Percentiles rank a stretch among this genome's conserved stretches.
phyloP scores from a whole-genome alignment of 306 rosid genomes.

The Fagus crenata region DNA sequence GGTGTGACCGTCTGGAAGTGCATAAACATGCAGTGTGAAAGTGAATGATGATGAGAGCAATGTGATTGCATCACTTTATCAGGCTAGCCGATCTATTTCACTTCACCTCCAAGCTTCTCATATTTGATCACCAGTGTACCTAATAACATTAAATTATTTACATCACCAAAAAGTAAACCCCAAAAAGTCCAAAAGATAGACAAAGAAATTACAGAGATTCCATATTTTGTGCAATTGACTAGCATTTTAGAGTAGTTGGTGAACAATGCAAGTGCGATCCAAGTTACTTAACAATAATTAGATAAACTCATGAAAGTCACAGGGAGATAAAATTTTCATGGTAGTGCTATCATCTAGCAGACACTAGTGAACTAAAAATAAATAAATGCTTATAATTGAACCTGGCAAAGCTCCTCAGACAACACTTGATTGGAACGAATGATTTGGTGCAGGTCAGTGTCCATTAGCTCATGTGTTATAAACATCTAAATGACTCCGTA shows the following conservation, averaged over 20 bases:
- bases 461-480: too few relatives aligned
- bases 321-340: too few relatives aligned
- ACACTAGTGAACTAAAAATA: too few relatives aligned
- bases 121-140: constrained; percentile 85
- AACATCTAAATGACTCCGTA: too few relatives aligned
- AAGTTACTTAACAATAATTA: background rate
- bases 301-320: background rate
- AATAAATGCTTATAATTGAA: too few relatives aligned
- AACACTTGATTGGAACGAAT: too few relatives aligned
- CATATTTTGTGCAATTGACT: background rate
- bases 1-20: constrained; percentile 4
- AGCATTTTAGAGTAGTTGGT: background rate
- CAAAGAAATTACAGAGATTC: background rate
- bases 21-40: constrained; percentile 6
- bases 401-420: too few relatives aligned
- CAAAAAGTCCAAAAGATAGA: constrained; percentile 2
- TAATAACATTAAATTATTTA: constrained; percentile 24
- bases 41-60: constrained; percentile 10
- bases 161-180: constrained; percentile 18
- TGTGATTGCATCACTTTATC: constrained; percentile 53
- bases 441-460: too few relatives aligned
- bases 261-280: background rate
- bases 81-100: constrained; percentile 98
- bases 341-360: too few relatives aligned
- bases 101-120: constrained; percentile 93